Conservation (phyloP, 139 green algal genomes). For the Chlamydomonas sp. region DNA sequence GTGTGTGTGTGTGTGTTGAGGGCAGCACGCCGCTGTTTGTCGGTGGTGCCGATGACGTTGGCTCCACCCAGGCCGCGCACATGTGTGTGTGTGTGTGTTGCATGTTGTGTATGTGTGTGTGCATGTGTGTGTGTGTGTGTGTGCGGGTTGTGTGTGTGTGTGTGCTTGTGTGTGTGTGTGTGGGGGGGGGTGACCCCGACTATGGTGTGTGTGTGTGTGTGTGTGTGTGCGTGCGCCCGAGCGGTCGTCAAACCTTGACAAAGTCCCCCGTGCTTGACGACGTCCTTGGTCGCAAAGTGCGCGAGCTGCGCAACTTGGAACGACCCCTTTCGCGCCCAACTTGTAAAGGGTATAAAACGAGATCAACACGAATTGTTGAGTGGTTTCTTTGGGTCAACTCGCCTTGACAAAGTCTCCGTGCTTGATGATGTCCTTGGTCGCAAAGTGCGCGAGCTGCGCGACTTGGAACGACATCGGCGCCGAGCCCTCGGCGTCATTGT, state of each 20-base stretch:
- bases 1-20: no score
- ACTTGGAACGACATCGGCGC: slow-evolving; percentile 5
- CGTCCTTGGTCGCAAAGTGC: slow-evolving; percentile 9
- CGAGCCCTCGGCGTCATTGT: background rate
- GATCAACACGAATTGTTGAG: no score
- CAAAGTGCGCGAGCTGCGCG: slow-evolving; percentile 4
- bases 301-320: slow-evolving; percentile 2
- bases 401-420: slow-evolving; percentile 15
- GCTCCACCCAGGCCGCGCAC: slow-evolving; percentile 12
- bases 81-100: background rate
- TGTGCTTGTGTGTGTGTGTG: no score
- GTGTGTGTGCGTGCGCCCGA: no score
- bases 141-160: no score
- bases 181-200: no score
- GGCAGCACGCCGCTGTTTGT: slow-evolving; percentile 1
- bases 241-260: slow-evolving; percentile 9
- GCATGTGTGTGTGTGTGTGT: no score
- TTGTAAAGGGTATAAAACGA: no score
- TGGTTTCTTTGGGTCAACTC: no score
- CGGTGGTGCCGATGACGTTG: slow-evolving; percentile 7
- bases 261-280: slow-evolving; percentile 6
- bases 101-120: no score
- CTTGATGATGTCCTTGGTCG: background rate
- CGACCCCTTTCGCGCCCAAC: no score
- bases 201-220: no score